Base-by-base conservation (phyloP, 2,329 filamentous ascomycete species). In the Ophiocordyceps camponoti-leonardi region DNA sequence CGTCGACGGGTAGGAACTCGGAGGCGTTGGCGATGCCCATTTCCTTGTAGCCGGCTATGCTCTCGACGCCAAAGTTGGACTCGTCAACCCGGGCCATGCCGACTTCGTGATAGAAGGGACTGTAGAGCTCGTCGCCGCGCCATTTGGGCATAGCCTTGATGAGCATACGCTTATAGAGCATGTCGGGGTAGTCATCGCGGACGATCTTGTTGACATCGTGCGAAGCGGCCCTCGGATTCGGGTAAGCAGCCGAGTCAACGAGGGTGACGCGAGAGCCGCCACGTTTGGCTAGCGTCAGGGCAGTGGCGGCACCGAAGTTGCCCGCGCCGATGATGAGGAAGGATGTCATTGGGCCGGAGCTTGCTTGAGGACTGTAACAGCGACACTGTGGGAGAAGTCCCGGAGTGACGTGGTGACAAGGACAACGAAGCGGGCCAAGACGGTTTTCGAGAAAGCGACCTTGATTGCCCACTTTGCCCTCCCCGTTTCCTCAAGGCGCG, bases 21-120 rank as follows among this genome's bases (percentile, higher is more conserved):
- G 63, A 61, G 11, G 58, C 50, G 43, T 72, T 67, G 31, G 60
- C 51, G 35, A 72, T 61, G 22, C 60, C 61, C 45, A 61, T 55
- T 16, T 54, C 50, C 46, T 55, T 52, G 53, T 66, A 59, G 0
- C 60, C 58, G 4, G 63, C 52, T 1, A 73, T 53, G 42, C 77
- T 60, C 33, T 65, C 59, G 18, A 59, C 52, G 2, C 68, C 68
- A 47, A 74, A 65, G 42, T 68, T 63, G 26, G 58, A 58, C 1
- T 56, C 48, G 46, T 67, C 64, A 11, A 57, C 63, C 31, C 64
- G 56, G 6, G 66, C 55, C 73, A 76, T 75, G 11, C 77, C 75
- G 0, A 73, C 73, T 50, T 72, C 67, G 53, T 79, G 72, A 54
- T 77, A 80, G 49, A 63, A 69, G 5, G 54, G 45, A 43, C 64